Conservation (phyloP, 345 rosid species). For the Populus davidiana region DNA sequence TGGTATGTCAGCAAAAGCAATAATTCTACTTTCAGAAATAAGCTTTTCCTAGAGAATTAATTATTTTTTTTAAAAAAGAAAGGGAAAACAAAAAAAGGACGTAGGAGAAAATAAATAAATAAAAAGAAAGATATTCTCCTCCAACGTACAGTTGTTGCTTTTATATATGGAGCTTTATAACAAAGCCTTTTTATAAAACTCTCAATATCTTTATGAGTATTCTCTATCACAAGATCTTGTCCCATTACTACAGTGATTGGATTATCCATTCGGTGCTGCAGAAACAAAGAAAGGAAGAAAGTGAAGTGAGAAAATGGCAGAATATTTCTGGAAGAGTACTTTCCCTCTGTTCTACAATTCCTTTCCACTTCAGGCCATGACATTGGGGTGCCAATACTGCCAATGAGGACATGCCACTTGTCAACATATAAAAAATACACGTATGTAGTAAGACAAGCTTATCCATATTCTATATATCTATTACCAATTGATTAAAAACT, state of each 20-base stretch:
- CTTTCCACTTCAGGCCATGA: not conserved
- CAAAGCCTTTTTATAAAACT: slow-evolving; percentile 6
- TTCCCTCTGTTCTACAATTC: not conserved
- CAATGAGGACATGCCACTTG: slow-evolving; percentile 19
- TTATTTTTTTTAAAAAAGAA: not conserved
- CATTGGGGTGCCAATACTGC: not conserved
- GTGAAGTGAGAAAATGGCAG: slow-evolving; percentile 7
- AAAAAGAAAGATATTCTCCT: slow-evolving; percentile 14
- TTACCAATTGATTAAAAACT: too few species aligned
- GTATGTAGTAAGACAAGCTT: too few species aligned
- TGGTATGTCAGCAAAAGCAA: slow-evolving; percentile 18
- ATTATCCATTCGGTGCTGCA: slow-evolving; percentile 27
- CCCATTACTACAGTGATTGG: slow-evolving; percentile 23
- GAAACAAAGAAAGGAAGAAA: slow-evolving; percentile 14
- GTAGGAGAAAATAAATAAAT: not conserved
- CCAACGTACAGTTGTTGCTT: slow-evolving; percentile 18
- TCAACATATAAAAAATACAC: not conserved
- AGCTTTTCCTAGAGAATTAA: not conserved
- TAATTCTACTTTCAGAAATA: slow-evolving; percentile 8
- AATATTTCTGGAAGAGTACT: slow-evolving; percentile 16
- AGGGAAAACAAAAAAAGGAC: too few species aligned
- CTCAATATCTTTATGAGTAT: slow-evolving; percentile 10
- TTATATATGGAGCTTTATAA: not conserved
- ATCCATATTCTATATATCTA: too few species aligned
- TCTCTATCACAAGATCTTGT: slow-evolving; percentile 16